A percentile compares a stretch with the other conserved stretches of the same genome.
phyloP scores from a whole-genome alignment of 2,329 filamentous ascomycete species.

The Botrytis tulipae region DNA sequence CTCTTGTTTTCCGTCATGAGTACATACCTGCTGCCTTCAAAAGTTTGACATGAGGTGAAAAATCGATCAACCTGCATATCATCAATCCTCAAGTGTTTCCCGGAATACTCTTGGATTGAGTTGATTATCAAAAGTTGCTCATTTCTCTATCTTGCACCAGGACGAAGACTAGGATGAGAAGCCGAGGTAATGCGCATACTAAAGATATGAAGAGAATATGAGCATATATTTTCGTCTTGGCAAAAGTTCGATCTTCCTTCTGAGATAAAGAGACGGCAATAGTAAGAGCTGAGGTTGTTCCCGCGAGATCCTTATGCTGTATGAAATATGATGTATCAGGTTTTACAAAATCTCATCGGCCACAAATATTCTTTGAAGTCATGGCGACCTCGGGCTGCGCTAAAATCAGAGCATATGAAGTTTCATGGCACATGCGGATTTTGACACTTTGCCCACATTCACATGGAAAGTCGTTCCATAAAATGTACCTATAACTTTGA shows the following conservation, averaged over 20 bases:
- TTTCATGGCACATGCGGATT: background rate
- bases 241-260: background rate
- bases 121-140: background rate
- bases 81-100: background rate
- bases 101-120: background rate
- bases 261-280: background rate
- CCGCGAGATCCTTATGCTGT: background rate
- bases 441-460: too few relatives aligned
- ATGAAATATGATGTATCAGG: background rate
- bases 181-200: background rate
- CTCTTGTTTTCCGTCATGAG: background rate
- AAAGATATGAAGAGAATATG: background rate
- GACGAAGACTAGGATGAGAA: background rate
- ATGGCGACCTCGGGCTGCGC: background rate
- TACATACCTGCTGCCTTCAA: constrained; percentile 1
- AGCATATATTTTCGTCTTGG: constrained; percentile 15
- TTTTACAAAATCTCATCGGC: background rate
- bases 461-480: background rate
- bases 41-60: background rate
- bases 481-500: background rate
- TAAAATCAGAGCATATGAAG: background rate
- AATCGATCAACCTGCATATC: background rate
- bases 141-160: background rate
- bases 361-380: background rate
- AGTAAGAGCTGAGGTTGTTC: background rate